Base-by-base conservation (phyloP, 441 rosid species). In the Arabidopsis lyrata region DNA sequence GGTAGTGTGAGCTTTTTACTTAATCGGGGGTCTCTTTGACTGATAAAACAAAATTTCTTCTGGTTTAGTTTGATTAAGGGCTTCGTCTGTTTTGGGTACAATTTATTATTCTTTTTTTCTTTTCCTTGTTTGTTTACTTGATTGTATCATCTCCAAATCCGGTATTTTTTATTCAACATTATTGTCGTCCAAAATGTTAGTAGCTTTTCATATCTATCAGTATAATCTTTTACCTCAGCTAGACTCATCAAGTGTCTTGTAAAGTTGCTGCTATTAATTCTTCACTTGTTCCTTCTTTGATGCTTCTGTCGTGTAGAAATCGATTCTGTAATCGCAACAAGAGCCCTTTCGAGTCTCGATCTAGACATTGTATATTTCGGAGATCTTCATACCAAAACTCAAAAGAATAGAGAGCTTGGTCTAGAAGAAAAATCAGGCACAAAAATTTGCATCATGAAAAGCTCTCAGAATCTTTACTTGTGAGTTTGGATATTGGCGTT, bases 21-120 rank as follows among this genome's bases (percentile, higher is more conserved):
- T 45, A 58, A 49, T 63, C 8, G 68, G 55, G 70, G 57, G 35
- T 66, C 45, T 31, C 62, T 50, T 52, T 13, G 61, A 62, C 68
- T 58, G 50, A 72, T 66, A 42, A 66, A 57, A 66, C 61, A 49
- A 41, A 41, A 7, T n/a, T 68, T 32, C 29, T 10, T 20, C 29
- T 15, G 22, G 68, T 41, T 22, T 70, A 29, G 29, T 56, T 70
- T 70, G 45, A 58, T 62, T 8, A 65, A 57, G 75, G 63, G 36
- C 58, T 63, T 76, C 32, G 16, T 62, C 36, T 61, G 34, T 62
- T 69, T 63, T 47, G 66, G 72, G 61, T 58, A 70, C 80, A 42
- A 76, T 41, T 57, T 70, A 70, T 70, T 70, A 76, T 71, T 76
- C 58, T 56, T 70, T 45, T 58, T 62, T 36, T 59, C 29, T 16